Percentiles rank a stretch among this genome's conserved stretches.
These are phyloP conservation scores for Bryum argenteum DNA, from an alignment of 225 moss, liverwort and hornwort species.

Conservation along the genomic window DNA sequence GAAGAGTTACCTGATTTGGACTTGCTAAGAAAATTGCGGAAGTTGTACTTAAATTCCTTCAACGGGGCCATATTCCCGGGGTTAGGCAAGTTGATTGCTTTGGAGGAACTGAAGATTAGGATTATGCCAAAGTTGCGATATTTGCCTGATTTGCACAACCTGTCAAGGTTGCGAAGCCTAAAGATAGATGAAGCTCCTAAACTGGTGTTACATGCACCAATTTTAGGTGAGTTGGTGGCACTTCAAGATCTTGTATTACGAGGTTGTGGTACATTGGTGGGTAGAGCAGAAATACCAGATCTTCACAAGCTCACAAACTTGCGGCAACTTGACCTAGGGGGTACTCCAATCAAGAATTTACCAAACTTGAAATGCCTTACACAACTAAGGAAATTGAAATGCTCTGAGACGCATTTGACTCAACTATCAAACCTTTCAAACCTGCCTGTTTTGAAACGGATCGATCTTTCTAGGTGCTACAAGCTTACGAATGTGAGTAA, in stretches of 20 bases:
- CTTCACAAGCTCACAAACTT: neutral
- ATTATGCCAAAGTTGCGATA: neutral
- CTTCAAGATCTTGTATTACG: accelerated
- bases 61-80: neutral
- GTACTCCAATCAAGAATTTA: neutral
- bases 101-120: neutral
- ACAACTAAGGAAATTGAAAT: neutral
- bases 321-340: neutral
- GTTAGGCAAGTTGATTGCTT: neutral
- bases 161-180: neutral
- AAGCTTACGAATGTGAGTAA: constrained; percentile 4
- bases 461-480: accelerated
- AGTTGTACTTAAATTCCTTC: neutral
- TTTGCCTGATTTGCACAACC: neutral
- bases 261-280: neutral
- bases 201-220: neutral
- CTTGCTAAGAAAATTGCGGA: neutral
- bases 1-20: neutral
- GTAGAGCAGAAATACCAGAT: accelerated
- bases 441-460: accelerated
- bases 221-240: neutral
- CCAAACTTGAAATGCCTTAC: neutral
- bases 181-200: neutral
- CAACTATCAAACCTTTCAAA: neutral
- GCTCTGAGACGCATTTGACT: neutral